Conservation (phyloP, 495 filamentous ascomycete genomes). For the Podospora didyma region DNA sequence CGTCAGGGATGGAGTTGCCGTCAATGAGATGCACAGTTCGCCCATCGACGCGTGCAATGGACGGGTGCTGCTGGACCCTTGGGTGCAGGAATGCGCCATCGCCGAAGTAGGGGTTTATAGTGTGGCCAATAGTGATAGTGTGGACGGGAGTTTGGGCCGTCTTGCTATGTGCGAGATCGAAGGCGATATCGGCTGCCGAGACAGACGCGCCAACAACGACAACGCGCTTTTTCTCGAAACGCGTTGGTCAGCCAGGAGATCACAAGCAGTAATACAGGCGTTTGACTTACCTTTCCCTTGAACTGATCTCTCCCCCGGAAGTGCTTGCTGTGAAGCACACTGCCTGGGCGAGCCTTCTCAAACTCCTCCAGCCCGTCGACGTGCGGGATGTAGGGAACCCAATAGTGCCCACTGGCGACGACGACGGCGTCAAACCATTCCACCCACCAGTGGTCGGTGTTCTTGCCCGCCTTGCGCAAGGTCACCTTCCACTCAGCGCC, state of each 20-base stretch:
- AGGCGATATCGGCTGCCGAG: conserved; percentile 69
- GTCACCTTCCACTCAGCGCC: conserved; percentile 34
- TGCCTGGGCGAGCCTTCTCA: conserved; percentile 36
- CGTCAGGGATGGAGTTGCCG: conserved; percentile 40
- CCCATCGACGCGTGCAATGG: conserved; percentile 39
- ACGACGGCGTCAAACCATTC: conserved; percentile 65
- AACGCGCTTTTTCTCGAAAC: conserved; percentile 38
- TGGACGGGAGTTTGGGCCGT: conserved; percentile 29
- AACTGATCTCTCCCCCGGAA: conserved; percentile 56
- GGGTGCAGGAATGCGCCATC: conserved; percentile 50
- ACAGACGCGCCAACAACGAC: conserved; percentile 69
- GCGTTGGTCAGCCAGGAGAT: neutral
- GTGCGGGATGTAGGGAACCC: conserved; percentile 61
- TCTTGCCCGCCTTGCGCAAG: conserved; percentile 25
- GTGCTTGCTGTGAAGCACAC: conserved; percentile 64
- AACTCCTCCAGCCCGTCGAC: conserved; percentile 50
- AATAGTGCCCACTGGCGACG: conserved; percentile 69
- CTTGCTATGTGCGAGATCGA: conserved; percentile 52
- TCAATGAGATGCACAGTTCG: conserved; percentile 46
- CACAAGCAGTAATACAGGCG: neutral
- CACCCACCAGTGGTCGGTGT: conserved; percentile 36
- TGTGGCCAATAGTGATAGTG: conserved; percentile 28
- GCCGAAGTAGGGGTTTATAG: conserved; percentile 49
- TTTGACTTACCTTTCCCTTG: conserved; percentile 39
- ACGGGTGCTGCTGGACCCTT: conserved; percentile 37